Conservation (phyloP, 495 filamentous ascomycete species). For the Neurospora discreta region DNA sequence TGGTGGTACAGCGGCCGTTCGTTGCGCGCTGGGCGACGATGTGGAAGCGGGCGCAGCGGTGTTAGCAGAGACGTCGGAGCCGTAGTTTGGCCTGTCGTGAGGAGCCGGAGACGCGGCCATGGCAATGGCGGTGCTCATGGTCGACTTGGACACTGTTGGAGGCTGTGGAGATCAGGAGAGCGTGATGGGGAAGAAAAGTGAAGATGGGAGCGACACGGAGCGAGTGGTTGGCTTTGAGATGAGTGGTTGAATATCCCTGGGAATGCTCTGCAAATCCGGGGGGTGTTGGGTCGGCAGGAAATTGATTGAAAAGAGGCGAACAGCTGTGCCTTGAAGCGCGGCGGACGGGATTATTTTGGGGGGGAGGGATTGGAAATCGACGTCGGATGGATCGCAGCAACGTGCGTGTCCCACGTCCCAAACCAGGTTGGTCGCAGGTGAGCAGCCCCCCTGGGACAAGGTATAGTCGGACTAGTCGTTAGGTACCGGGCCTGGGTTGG, state of each 20-base stretch:
- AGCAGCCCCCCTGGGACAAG: not conserved
- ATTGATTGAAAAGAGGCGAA: constrained; percentile 5
- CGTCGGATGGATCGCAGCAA: not conserved
- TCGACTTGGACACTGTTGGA: constrained; percentile 14
- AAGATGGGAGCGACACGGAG: constrained; percentile 1
- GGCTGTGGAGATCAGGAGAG: constrained; percentile 1
- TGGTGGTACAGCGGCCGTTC: constrained; percentile 27
- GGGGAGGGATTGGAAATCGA: not conserved
- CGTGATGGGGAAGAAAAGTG: not conserved
- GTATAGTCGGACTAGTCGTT: not conserved
- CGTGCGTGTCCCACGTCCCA: not conserved
- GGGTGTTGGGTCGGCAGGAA: constrained; percentile 8
- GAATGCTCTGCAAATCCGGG: constrained; percentile 12
- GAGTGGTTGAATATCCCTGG: not conserved
- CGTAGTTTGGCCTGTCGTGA: constrained; percentile 41
- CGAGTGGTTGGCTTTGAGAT: not conserved
- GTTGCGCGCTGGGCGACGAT: constrained; percentile 33
- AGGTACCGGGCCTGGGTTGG: not conserved
- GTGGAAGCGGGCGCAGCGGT: constrained; percentile 25
- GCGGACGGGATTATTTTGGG: not conserved
- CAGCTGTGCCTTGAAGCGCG: constrained; percentile 1
- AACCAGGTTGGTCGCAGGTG: not conserved
- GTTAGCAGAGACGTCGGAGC: constrained; percentile 36
- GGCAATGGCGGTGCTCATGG: constrained; percentile 49
- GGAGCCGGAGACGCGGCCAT: constrained; percentile 50